These are phyloP conservation scores for Beta lomatogona DNA, from an alignment of 179 eudicot species.

Conservation along the genomic window DNA sequence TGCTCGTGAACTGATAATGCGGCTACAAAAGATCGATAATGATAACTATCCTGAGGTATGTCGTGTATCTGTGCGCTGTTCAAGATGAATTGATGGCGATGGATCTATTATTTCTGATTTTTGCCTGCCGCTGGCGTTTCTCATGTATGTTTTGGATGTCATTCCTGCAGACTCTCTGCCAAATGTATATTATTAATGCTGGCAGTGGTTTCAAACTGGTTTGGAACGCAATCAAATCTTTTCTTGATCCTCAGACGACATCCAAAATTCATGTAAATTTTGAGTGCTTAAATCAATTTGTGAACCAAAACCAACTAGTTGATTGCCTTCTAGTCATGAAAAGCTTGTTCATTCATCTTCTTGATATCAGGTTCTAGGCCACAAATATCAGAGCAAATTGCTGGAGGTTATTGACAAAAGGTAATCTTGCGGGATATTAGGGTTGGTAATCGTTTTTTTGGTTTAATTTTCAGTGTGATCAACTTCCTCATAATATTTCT, in stretches of 20 bases:
- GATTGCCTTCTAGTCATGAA: not conserved
- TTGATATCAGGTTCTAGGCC: conserved; percentile 70
- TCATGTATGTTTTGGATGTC: not conserved
- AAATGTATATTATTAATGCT: conserved; percentile 95
- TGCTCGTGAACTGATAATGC: conserved; percentile 77
- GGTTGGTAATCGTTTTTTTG: not conserved
- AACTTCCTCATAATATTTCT: not conserved
- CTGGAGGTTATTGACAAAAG: conserved; percentile 81
- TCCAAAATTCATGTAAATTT: conserved; percentile 75
- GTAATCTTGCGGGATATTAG: conserved; percentile 34
- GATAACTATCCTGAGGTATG: conserved; percentile 94
- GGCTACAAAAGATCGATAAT: conserved; percentile 85
- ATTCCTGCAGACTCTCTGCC: conserved; percentile 68
- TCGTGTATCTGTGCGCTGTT: not conserved
- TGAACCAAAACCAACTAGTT: not conserved
- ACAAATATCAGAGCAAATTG: conserved; percentile 65
- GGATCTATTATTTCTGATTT: not conserved
- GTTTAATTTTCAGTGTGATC: not conserved
- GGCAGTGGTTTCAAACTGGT: conserved; percentile 87
- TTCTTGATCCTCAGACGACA: conserved; percentile 84
- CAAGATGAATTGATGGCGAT: not conserved
- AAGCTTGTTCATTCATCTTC: not conserved
- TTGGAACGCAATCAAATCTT: conserved; percentile 80
- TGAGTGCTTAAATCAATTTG: not conserved
- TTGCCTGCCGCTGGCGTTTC: not conserved